Conservation (phyloP, 192 early-diverging fungal species). For the Coemansia sp. region DNA sequence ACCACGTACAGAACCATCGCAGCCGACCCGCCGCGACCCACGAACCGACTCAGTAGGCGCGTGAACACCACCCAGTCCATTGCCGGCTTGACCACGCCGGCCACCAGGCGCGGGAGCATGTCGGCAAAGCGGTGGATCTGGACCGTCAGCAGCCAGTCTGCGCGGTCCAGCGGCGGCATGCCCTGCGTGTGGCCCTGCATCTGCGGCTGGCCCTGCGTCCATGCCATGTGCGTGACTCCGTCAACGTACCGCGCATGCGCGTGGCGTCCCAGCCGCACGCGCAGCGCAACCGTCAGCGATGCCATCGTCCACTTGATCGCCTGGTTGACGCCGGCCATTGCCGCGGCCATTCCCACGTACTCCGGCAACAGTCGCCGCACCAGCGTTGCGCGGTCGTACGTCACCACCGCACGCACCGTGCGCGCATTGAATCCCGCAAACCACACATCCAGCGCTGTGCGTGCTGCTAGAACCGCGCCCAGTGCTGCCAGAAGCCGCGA, state of each 20-base stretch:
- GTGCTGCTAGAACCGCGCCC: conserved; percentile 41
- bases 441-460: conserved; percentile 54
- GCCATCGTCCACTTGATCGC: conserved; percentile 54
- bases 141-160: conserved; percentile 56
- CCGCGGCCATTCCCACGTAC: conserved; percentile 52
- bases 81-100: conserved; percentile 52
- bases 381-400: conserved; percentile 40
- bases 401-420: conserved; percentile 43
- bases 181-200: conserved; percentile 25
- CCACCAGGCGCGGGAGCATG: conserved; percentile 51
- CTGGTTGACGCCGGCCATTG: conserved; percentile 54
- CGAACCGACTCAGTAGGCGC: conserved; percentile 46
- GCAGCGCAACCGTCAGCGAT: conserved; percentile 51
- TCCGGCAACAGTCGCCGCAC: conserved; percentile 50
- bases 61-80: conserved; percentile 56
- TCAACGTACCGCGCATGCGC: conserved; percentile 54
- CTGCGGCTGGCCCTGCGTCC: conserved; percentile 41
- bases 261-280: conserved; percentile 45
- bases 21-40: conserved; percentile 45
- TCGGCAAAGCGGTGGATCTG: conserved; percentile 57
- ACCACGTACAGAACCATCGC: conserved; percentile 52
- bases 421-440: conserved; percentile 55
- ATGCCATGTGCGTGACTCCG: conserved; percentile 55
- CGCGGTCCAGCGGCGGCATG: conserved; percentile 37
- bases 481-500: conserved; percentile 38